Conservation (phyloP, 495 filamentous ascomycete species). For the Tetracladium marchalianum region DNA sequence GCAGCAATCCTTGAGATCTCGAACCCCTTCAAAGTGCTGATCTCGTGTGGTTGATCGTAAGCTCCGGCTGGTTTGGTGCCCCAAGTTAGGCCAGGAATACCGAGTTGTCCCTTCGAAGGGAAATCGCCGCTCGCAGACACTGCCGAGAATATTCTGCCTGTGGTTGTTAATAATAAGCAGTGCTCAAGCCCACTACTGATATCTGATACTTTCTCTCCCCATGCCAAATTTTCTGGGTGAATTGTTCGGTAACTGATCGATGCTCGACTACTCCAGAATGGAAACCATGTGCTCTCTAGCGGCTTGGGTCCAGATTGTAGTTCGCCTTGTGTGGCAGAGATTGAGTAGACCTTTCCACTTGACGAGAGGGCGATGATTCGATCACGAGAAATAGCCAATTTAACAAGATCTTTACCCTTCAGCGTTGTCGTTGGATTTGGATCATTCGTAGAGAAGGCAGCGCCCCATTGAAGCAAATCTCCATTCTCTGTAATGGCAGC, state of each 20-base stretch:
- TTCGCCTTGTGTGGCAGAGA: conserved; percentile 66
- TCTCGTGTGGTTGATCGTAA: conserved; percentile 72
- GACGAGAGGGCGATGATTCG: conserved; percentile 72
- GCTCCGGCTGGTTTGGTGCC: conserved; percentile 63
- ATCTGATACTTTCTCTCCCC: conserved; percentile 64
- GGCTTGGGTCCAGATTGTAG: conserved; percentile 54
- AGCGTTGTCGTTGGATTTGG: conserved; percentile 56
- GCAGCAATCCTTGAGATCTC: conserved; percentile 63
- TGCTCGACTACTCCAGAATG: conserved; percentile 54
- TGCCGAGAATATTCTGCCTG: conserved; percentile 76
- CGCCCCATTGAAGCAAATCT: conserved; percentile 88
- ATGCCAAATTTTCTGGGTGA: conserved; percentile 52
- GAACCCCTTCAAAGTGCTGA: conserved; percentile 49
- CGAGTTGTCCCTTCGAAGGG: conserved; percentile 77
- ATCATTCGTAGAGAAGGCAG: conserved; percentile 49
- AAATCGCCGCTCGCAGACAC: conserved; percentile 69
- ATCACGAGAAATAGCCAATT: conserved; percentile 65
- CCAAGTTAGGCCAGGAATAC: conserved; percentile 75
- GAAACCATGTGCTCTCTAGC: conserved; percentile 60
- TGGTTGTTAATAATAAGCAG: conserved; percentile 72
- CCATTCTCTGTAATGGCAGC: conserved; percentile 83
- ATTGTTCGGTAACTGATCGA: conserved; percentile 61
- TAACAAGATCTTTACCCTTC: conserved; percentile 67
- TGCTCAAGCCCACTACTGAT: conserved; percentile 77
- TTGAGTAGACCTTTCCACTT: conserved; percentile 73